Evolutionary conservation across 768 basidiomycete genomes (phyloP), one percentile per base, ranked within the genome.

Genomic region (Leccinum olivaceopallidum): DNA sequence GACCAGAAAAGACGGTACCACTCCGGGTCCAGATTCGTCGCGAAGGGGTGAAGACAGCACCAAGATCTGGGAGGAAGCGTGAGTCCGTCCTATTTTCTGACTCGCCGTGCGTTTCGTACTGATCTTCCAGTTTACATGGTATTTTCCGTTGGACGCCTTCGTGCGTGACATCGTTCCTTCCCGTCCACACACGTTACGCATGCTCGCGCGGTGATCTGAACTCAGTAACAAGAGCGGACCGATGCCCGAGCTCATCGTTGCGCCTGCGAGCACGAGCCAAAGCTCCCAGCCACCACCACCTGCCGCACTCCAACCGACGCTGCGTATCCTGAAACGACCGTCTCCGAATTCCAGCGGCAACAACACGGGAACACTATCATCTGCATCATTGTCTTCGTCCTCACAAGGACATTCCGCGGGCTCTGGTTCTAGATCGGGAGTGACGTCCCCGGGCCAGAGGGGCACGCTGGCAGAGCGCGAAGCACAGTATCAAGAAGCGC

Each of bases 301-400:
- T 5, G 79, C 81, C 3, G 85, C 83, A 0, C 78, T 91, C 62
- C 85, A 87, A 55, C 82, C 86, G 9, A 71, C 82, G 7, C 78
- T 90, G 66, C 85, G 85, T 44, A 92, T 92, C 58, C 81, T 92
- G 13, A 92, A 90, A 71, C 86, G 90, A 6, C 87, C 87, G 1
- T 76, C 84, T 3, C 69, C 70, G 14, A 61, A 49, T 20, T 3
- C 56, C 3, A 47, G 12, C 7, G 6, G 8, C 4, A 26, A 14
- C 9, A 14, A 52, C 5, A 16, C 14, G 9, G 47, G 55, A 52
- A 32, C 24, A 3, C 13, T 6, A 4, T 51, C 55, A 24, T 57
- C 52, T 12, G 16, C 5, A 16, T 63, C 70, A 0, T 51, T 65
- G 6, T 50, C 73, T 37, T 48, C 67, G 9, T 44, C 75, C 14